Evolutionary conservation across 768 basidiomycete genomes (phyloP), one percentile per base, ranked within the genome.

Genomic region (Tylopilus subfusipes): DNA sequence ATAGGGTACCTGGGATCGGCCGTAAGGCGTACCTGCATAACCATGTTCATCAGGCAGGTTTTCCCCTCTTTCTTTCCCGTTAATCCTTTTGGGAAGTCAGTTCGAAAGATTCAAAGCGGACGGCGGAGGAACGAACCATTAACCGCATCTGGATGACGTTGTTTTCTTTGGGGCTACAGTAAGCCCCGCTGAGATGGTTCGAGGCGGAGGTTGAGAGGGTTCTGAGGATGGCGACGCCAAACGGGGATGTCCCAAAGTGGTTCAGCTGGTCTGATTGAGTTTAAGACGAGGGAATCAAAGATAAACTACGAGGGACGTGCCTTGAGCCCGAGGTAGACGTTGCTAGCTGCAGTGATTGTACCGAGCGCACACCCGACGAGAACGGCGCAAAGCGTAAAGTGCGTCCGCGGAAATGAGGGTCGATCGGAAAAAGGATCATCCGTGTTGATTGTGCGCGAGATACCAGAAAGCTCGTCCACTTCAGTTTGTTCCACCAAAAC

Each of bases 31-130:
- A 91, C 82, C 79, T 99, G 97, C 97, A 98, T 98, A 56, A 98
- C 97, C 80, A 99, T 94, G 68, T 98, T 99, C 86, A 98, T 93
- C 48, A 98, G 72, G 31, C 96, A 78, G 4, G 95, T 98, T 76
- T 98, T 99, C 52, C 96, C 96, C 69, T 99, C 97, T 69, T 98
- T 98, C 81, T 97, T 98, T 9, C 95, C 93, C 2, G 92, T 91
- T 29, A 94, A 76, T 38, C 92, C 90, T 91, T 56, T 22, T 11
- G 1, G n/a, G 13, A n/a, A 21, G 3, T 22, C 34, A 4, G 2
- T 55, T 51, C 34, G 54, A 43, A 40, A 19, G 9, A 1, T 36
- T 29, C 1, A 10, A 10, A 45, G 7, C 16, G 25, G 10, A 18
- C 13, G 13, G 25, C 2, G 12, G 31, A 34, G 24, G 18, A 29